Percentiles rank a stretch among this genome's conserved stretches.
Conservation (phyloP, 768 basidiomycete genomes). For the Rhizopogon sp. region DNA sequence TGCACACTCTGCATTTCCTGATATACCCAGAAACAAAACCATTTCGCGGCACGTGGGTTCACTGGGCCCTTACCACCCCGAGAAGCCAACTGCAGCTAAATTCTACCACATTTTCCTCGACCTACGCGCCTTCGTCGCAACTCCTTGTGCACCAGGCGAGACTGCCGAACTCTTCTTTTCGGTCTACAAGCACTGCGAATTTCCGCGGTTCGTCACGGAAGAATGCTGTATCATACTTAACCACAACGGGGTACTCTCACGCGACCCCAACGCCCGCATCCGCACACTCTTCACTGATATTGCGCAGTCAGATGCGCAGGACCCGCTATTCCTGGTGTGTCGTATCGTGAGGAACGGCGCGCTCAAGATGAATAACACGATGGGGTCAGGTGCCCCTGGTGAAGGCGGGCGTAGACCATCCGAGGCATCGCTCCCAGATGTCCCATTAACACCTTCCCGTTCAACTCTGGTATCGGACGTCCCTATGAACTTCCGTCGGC, state of each 20-base stretch:
- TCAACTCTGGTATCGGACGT: slow-evolving; percentile 27
- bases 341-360: slow-evolving; percentile 85
- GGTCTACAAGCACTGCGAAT: slow-evolving; percentile 77
- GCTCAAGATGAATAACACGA: slow-evolving; percentile 63
- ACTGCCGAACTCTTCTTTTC: slow-evolving; percentile 93
- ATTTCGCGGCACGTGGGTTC: slow-evolving; percentile 32
- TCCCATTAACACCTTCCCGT: slow-evolving; percentile 21
- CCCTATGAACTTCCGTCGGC: slow-evolving; percentile 64
- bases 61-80: slow-evolving; percentile 21
- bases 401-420: slow-evolving; percentile 50
- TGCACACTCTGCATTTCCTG: slow-evolving; percentile 70
- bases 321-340: slow-evolving; percentile 86
- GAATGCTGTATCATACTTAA: slow-evolving; percentile 89
- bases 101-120: slow-evolving; percentile 92
- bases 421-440: slow-evolving; percentile 39
- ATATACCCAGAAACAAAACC: slow-evolving; percentile 28
- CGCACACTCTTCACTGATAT: slow-evolving; percentile 89
- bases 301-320: slow-evolving; percentile 79
- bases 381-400: slow-evolving; percentile 41
- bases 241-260: slow-evolving; percentile 84
- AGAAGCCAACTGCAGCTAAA: slow-evolving; percentile 47
- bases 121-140: slow-evolving; percentile 87
- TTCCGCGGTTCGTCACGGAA: slow-evolving; percentile 82
- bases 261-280: slow-evolving; percentile 69
- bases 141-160: slow-evolving; percentile 86